Conservation (phyloP, 179 eudicot genomes). For the Beta lomatogona region DNA sequence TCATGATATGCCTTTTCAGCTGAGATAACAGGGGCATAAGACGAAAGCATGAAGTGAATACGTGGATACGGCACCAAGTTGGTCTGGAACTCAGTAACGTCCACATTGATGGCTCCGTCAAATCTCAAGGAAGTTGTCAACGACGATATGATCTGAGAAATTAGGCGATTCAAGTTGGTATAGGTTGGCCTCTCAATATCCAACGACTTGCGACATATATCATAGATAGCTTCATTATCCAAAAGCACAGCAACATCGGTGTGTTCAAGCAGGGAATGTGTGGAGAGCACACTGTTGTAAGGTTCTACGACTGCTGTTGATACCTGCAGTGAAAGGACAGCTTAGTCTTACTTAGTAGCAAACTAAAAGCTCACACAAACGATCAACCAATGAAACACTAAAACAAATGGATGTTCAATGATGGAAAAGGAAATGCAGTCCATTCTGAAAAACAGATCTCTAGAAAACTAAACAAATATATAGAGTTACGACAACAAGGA, state of each 20-base stretch:
- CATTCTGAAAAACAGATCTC: no score
- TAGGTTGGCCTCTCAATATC: conserved; percentile 94
- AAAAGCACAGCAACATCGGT: conserved; percentile 84
- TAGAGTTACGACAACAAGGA: no score
- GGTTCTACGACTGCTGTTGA: conserved; percentile 90
- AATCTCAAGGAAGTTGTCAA: conserved; percentile 82
- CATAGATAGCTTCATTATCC: conserved; percentile 88
- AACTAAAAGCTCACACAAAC: no score
- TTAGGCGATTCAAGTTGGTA: conserved; percentile 76
- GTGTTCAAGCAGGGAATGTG: conserved; percentile 87
- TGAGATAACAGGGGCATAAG: conserved; percentile 90
- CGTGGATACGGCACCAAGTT: conserved; percentile 88
- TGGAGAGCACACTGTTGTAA: conserved; percentile 84
- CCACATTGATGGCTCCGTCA: conserved; percentile 91
- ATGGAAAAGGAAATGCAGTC: no score
- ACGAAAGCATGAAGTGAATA: conserved; percentile 89
- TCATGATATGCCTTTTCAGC: conserved; percentile 83
- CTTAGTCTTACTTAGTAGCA: no score
- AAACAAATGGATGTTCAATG: no score
- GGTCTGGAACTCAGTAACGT: conserved; percentile 82
- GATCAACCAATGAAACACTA: background rate
- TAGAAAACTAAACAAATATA: no score
- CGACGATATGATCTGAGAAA: conserved; percentile 85
- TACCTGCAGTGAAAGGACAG: conserved; percentile 44
- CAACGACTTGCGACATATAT: conserved; percentile 77